phyloP scores from a whole-genome alignment of 1,139 yeast genomes.

The Komagataea norvegica region DNA sequence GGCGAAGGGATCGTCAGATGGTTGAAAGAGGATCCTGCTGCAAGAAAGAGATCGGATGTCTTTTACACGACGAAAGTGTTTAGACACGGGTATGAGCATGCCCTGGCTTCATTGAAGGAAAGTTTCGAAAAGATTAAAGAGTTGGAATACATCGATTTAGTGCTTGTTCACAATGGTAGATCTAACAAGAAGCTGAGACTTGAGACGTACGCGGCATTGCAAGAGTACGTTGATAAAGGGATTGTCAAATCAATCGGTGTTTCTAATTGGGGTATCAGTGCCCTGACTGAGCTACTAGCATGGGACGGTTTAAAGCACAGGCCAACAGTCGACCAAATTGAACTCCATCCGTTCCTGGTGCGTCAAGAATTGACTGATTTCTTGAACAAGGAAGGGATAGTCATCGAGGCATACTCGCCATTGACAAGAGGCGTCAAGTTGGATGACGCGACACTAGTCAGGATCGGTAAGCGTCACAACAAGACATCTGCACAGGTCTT shows the following conservation, averaged over 20 bases:
- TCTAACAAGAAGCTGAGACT: constrained; percentile 40
- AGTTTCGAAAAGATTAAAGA: constrained; percentile 27
- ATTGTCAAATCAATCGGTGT: constrained; percentile 41
- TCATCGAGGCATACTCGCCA: constrained; percentile 46
- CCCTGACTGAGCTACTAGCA: constrained; percentile 34
- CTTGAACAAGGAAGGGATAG: constrained; percentile 36
- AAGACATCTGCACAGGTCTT: constrained; percentile 33
- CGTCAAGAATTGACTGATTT: constrained; percentile 50
- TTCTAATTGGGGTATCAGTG: constrained; percentile 40
- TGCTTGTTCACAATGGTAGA: constrained; percentile 43
- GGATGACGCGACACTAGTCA: constrained; percentile 21
- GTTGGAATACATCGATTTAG: constrained; percentile 43
- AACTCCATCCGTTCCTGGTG: constrained; percentile 53
- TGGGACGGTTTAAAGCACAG: constrained; percentile 37
- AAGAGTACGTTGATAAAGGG: constrained; percentile 28
- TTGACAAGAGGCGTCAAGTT: constrained; percentile 43
- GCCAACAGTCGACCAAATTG: constrained; percentile 51
- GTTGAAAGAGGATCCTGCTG: constrained; percentile 42
- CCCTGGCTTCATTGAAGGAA: constrained; percentile 34
- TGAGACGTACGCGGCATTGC: constrained; percentile 32
- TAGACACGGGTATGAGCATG: constrained; percentile 38
- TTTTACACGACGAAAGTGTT: constrained; percentile 62
- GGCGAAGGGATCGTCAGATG: constrained; percentile 45
- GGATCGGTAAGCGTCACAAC: constrained; percentile 29
- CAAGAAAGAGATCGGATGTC: constrained; percentile 48